Base-by-base conservation (phyloP, 2,329 filamentous ascomycete species). In the Fusarium sp. region DNA sequence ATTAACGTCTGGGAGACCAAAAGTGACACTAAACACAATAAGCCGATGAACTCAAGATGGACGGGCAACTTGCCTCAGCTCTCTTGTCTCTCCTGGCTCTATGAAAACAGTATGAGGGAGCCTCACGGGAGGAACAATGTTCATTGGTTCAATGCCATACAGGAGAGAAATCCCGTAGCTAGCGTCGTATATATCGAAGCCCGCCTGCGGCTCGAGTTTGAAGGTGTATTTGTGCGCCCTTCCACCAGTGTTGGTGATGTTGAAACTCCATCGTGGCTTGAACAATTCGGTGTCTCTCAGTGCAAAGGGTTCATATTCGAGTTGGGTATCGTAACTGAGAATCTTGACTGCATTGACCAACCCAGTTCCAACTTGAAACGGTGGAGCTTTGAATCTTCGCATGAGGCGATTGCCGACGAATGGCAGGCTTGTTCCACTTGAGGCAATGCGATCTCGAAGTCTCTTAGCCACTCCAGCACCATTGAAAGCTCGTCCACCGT, bases 251-350 rank as follows among this genome's bases (percentile, higher is more conserved):
- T 87, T 87, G 23, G 78, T 82, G 53, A 87, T 80, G 38, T 75
- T 72, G 23, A 80, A 72, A 0, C 56, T 67, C 74, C 81, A 81
- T 6, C 62, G 59, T 2, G 74, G 61, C 13, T 68, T 67, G 61
- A 86, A 83, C 53, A 82, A 66, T 41, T 80, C 76, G 1, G 83
- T 85, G 57, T 87, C 85, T 51, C 83, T 84, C 56, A 87, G 80
- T 12, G 82, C 78, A 46, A 87, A 81, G 11, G 81, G 80, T 31
- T 80, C 77, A 15, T 80, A 82, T n/a, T 69, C 70, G 9, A 80
- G 63, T 33, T 79, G 72, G 1, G 78, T 79, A 4, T 76, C 78
- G 42, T 82, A 79, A 30, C 80, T 76, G 11, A 85, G 74, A 6
- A 84, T 78, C 51, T 83, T 81, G 64, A 77, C 80, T 6, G 82